These are phyloP conservation scores for Leccinum truebloodii DNA, from an alignment of 768 basidiomycete genomes.

Conservation along the genomic window DNA sequence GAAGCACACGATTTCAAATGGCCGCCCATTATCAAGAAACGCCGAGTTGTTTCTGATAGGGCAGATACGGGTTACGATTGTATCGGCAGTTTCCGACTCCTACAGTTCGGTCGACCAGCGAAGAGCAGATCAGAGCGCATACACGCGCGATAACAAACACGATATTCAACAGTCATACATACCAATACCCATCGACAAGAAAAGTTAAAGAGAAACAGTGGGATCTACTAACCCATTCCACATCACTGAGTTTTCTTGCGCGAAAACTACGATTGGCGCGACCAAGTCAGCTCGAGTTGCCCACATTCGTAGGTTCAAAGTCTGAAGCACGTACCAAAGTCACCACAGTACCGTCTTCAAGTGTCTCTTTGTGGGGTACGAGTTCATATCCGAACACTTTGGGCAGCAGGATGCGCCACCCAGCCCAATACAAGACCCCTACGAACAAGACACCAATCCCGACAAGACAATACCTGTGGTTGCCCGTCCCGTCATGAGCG, in stretches of 20 bases:
- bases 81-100: neutral
- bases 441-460: constrained; percentile 49
- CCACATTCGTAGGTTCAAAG: neutral
- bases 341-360: constrained; percentile 55
- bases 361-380: constrained; percentile 45
- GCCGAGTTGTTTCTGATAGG: neutral
- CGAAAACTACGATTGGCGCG: neutral
- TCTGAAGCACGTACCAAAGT: constrained; percentile 43
- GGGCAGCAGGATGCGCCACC: constrained; percentile 53
- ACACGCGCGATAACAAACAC: neutral
- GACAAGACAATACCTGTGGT: constrained; percentile 51
- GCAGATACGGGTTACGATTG: neutral
- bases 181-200: neutral
- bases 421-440: constrained; percentile 55
- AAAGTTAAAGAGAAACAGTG: neutral
- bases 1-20: neutral
- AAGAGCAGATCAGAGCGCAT: neutral
- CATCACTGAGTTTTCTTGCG: neutral
- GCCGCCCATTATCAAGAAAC: neutral
- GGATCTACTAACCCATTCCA: neutral
- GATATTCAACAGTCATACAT: neutral
- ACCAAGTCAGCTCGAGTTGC: neutral
- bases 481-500: constrained; percentile 35
- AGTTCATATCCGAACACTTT: constrained; percentile 49
- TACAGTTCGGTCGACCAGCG: neutral